Conservation (phyloP, 129 eudicot genomes). For the Solidago caesia region DNA sequence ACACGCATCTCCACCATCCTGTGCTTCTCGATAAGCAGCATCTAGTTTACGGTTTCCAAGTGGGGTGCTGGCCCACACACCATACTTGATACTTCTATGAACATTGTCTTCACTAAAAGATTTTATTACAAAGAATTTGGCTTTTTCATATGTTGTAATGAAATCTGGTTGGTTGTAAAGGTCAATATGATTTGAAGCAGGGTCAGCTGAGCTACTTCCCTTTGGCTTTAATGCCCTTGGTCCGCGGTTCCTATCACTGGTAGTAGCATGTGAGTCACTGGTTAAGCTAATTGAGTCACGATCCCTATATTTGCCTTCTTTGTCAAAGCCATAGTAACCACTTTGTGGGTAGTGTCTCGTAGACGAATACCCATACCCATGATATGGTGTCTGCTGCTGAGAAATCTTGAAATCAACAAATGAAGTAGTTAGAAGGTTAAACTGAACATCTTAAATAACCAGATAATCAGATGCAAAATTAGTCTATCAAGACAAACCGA, state of each 20-base stretch:
- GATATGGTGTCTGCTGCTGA: slow-evolving; percentile 50
- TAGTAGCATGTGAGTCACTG: slow-evolving; percentile 39
- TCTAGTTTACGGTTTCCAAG: slow-evolving; percentile 86
- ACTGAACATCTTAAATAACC: not conserved
- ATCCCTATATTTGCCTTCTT: slow-evolving; percentile 61
- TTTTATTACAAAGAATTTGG: slow-evolving; percentile 84
- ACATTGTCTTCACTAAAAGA: slow-evolving; percentile 95
- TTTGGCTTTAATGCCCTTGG: slow-evolving; percentile 69
- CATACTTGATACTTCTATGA: slow-evolving; percentile 85
- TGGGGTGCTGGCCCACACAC: slow-evolving; percentile 93
- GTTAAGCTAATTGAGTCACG: slow-evolving; percentile 36
- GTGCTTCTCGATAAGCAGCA: slow-evolving; percentile 84
- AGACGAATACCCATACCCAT: slow-evolving; percentile 45
- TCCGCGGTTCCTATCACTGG: slow-evolving; percentile 74
- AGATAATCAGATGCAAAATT: not conserved
- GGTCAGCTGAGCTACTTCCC: slow-evolving; percentile 31
- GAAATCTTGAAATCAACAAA: slow-evolving; percentile 24
- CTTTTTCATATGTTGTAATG: slow-evolving; percentile 59
- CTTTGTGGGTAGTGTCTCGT: slow-evolving; percentile 35
- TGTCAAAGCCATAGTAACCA: slow-evolving; percentile 37
- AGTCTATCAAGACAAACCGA: not conserved
- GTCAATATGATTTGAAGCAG: slow-evolving; percentile 47
- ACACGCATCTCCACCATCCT: slow-evolving; percentile 49
- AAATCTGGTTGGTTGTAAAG: slow-evolving; percentile 63
- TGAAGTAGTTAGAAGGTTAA: not conserved